phyloP scores from a whole-genome alignment of 2,329 filamentous ascomycete genomes.

The Microsporum canis region DNA sequence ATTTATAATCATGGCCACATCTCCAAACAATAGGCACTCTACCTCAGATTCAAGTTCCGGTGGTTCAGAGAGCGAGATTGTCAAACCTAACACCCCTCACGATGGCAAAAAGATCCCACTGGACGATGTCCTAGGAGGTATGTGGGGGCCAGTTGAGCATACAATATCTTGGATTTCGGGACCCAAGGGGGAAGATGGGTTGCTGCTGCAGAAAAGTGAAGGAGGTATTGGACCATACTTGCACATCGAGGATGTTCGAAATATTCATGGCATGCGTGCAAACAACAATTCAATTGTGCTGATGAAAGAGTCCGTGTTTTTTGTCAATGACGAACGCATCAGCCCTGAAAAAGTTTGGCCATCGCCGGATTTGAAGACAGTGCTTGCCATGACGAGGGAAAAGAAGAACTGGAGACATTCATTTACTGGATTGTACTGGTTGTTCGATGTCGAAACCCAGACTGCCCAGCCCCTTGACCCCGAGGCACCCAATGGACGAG shows the following conservation, averaged over 20 bases:
- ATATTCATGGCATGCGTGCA: constrained; percentile 33
- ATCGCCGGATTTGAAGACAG: constrained; percentile 72
- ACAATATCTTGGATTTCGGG: constrained; percentile 39
- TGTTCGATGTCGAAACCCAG: constrained; percentile 80
- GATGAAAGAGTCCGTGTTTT: constrained; percentile 59
- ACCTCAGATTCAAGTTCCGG: not conserved
- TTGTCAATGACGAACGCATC: constrained; percentile 45
- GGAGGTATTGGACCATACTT: constrained; percentile 49
- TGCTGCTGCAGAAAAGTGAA: constrained; percentile 61
- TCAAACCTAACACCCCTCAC: not conserved
- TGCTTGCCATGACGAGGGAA: constrained; percentile 63
- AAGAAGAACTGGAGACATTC: constrained; percentile 84
- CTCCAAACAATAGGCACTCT: constrained; percentile 13
- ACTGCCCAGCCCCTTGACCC: constrained; percentile 66
- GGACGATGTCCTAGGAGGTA: constrained; percentile 21
- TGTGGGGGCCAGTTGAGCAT: constrained; percentile 27
- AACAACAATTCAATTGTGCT: constrained; percentile 44
- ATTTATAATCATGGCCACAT: constrained; percentile 33
- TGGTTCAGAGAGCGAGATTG: not conserved
- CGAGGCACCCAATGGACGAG: constrained; percentile 47
- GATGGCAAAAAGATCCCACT: constrained; percentile 22
- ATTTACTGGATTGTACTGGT: constrained; percentile 74
- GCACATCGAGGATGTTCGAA: constrained; percentile 74
- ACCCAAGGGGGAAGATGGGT: constrained; percentile 53
- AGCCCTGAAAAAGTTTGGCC: constrained; percentile 56